These are phyloP conservation scores for Quercus parvula DNA, from an alignment of 306 rosid species.

Conservation along the genomic window DNA sequence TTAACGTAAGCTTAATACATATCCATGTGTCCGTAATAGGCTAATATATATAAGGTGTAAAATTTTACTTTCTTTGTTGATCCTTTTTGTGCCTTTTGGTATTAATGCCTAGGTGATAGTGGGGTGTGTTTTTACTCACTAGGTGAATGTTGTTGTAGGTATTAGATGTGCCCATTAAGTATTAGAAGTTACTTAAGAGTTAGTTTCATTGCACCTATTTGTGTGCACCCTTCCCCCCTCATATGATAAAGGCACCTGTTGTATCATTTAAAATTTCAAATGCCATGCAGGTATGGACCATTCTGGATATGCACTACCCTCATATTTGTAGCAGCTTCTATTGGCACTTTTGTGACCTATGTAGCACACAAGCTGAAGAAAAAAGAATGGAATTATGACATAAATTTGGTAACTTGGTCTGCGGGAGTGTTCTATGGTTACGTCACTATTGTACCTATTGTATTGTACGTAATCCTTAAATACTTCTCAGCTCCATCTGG, in stretches of 20 bases:
- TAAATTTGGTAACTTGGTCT: conserved; percentile 91
- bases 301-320: conserved; percentile 98
- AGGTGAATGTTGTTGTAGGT: not conserved
- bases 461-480: conserved; percentile 74
- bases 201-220: not conserved
- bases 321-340: conserved; percentile 92
- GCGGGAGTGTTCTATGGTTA: conserved; percentile 96
- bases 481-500: conserved; percentile 93
- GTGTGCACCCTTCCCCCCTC: not conserved
- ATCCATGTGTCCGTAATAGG: not conserved
- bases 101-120: not conserved
- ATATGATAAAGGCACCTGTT: not conserved
- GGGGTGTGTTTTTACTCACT: not conserved
- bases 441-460: conserved; percentile 75
- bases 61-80: not conserved
- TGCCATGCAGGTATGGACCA: conserved; percentile 82
- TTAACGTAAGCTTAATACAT: not conserved
- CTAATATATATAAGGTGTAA: not conserved
- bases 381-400: conserved; percentile 86
- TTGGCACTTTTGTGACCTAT: conserved; percentile 91
- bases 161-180: not conserved
- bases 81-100: not conserved
- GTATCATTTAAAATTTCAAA: not conserved
- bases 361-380: conserved; percentile 77
- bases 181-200: no score